Evolutionary conservation across 192 early-diverging fungal species (phyloP), one percentile per base, ranked within the genome.

Genomic region (Coemansia sp.): DNA sequence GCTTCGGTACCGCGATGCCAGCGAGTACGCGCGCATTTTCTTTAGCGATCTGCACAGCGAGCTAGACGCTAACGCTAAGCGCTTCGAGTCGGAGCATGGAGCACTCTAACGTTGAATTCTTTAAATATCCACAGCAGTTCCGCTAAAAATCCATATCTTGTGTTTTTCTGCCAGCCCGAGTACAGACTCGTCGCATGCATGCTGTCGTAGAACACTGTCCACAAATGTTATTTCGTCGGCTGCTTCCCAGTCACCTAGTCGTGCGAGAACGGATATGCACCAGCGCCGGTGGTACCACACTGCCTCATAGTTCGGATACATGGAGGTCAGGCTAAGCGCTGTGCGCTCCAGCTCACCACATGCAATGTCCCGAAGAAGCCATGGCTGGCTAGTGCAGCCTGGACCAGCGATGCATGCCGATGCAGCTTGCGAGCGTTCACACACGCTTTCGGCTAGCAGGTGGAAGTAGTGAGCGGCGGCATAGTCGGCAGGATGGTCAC

Each of bases 401-500:
- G 52, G 13, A 13, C 28, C 52, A 53, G 25, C 16, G 4, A 33
- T 53, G 16, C 26, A 2, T 18, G 52, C 16, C 26, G 14, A 14
- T 8, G 52, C 14, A 9, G 16, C 13, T 53, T 53, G 52, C 3
- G 55, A 26, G n/a, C 23, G 23, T 10, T 43, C 36, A 26, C 63
- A 61, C 2, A 56, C 23, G 26, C 55, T 39, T 14, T 69, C 62
- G 6, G 62, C 61, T 14, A 75, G 62, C 23, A 65, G 16, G 35
- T 79, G 77, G 13, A 71, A 61, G 47, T 79, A 79, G 59, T 79
- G 77, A 2, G 55, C 66, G n/a, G 77, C 72, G 6, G 77, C 77
- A 35, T 75, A 79, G 64, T 79, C 77, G 3, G 77, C 68, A 3
- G 77, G 77, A 21, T 79, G 77, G 26, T 45, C 33, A 2, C 34